A percentile compares a stretch with the other conserved stretches of the same genome.
Conservation (phyloP, 352 stramenopile genomes). For the Globisporangium takayamanum region DNA sequence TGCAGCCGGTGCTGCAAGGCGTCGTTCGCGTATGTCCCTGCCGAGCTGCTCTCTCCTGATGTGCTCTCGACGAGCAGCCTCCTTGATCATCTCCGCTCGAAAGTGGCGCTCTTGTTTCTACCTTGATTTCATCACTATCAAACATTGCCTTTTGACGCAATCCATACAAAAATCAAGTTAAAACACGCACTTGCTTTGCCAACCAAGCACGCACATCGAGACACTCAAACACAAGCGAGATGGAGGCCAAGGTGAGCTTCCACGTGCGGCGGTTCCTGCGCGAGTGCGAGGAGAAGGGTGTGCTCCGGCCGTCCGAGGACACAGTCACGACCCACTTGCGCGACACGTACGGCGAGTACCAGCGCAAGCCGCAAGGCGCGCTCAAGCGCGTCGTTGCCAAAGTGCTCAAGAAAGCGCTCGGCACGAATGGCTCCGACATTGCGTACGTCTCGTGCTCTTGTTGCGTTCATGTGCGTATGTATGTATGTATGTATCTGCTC, state of each 20-base stretch:
- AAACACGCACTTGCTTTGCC: background rate
- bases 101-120: too few relatives aligned
- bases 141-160: too few relatives aligned
- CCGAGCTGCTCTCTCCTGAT: too few relatives aligned
- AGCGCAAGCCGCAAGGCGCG: constrained; percentile 66
- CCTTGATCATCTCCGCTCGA: too few relatives aligned
- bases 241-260: constrained; percentile 86
- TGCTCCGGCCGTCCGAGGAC: constrained; percentile 39
- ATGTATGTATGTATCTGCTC: background rate
- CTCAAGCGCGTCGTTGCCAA: constrained; percentile 66
- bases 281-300: constrained; percentile 67
- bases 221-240: constrained; percentile 10
- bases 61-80: too few relatives aligned
- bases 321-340: constrained; percentile 56
- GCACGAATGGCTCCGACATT: constrained; percentile 9
- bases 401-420: constrained; percentile 57
- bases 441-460: constrained; percentile 8
- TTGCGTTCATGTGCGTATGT: background rate
- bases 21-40: too few relatives aligned
- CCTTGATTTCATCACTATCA: too few relatives aligned
- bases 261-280: constrained; percentile 79
- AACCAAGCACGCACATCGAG: background rate
- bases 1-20: too few relatives aligned
- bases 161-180: too few relatives aligned
- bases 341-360: constrained; percentile 81